Evolutionary conservation across 1,284 basidiomycete genomes (phyloP).

Genomic region (Chalciporus sp.): DNA sequence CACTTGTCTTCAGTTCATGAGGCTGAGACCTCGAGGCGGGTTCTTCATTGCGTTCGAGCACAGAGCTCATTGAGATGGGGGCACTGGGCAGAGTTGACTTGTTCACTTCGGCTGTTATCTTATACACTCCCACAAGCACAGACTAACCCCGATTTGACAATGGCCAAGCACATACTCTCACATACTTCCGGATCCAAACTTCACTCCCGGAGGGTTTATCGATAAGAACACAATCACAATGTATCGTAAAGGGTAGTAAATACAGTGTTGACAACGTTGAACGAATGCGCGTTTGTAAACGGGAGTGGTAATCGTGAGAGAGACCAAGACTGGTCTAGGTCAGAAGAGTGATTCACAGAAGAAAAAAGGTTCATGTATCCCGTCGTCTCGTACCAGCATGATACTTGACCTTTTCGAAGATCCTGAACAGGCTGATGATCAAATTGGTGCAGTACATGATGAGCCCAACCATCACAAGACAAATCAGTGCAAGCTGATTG

Average conservation of each 20-base stretch:
- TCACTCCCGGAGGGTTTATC: too few relatives aligned
- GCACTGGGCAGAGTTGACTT: not conserved
- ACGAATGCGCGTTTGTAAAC: not conserved
- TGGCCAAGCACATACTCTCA: not conserved
- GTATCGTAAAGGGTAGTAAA: not conserved
- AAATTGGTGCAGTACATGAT: conserved; percentile 80
- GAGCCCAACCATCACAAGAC: conserved; percentile 73
- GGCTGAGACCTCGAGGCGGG: conserved; percentile 9
- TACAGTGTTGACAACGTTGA: not conserved
- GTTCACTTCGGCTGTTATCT: not conserved
- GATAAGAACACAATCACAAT: not conserved
- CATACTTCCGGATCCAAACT: too few relatives aligned
- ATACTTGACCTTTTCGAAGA: conserved; percentile 86
- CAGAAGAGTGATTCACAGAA: conserved; percentile 1
- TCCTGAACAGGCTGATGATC: conserved; percentile 82
- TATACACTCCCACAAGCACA: not conserved
- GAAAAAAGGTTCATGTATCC: conserved; percentile 3
- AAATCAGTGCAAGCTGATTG: conserved; percentile 73
- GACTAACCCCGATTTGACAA: not conserved
- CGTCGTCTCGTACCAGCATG: conserved; percentile 33
- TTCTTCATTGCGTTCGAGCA: conserved; percentile 16
- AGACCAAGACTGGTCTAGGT: not conserved
- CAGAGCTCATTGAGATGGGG: conserved; percentile 20
- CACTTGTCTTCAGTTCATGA: conserved; percentile 33
- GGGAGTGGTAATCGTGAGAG: conserved; percentile 19